Base-by-base conservation (phyloP, 306 rosid genomes). In the Begonia fuchsioides region DNA sequence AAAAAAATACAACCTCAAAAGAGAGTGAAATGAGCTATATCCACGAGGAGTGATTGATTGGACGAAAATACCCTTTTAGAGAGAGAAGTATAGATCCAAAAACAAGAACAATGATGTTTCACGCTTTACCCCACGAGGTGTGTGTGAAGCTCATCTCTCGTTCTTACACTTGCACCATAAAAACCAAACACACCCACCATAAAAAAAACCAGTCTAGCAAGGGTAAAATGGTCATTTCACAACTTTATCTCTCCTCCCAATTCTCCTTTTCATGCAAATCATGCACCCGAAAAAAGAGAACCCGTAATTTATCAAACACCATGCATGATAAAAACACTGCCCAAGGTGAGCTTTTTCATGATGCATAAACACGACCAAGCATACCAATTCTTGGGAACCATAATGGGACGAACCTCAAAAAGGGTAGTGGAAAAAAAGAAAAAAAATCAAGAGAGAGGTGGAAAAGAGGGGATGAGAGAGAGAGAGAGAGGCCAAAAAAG, bases 61-160 rank as follows among this genome's bases (percentile, higher is more conserved):
- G 74, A 73, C 83, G 5, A 54, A 43, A 68, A 41, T 61, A 7
- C 69, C 83, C 74, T 41, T 6, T 49, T 8, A 1, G 45, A 13
- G 39, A 18, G 53, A 55, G 52, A 54, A 48, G 8, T 9, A n/a
- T n/a, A 41, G 45, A 41, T 41, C 50, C 87, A 58, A 60, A 71
- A 75, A n/a, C n/a, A 54, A 65, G 50, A 64, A 66, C 67, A 73
- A 75, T 75, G 68, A 75, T 75, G 79, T 58, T 76, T 70, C 87
- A 75, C 84, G 75, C 35, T 70, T 82, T 87, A 80, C 68, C 75
- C 70, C 87, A 67, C 69, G 82, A 70, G 77, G 65, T 52, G 35
- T 5, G 32, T 1, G 35, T 26, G 35, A 54, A 19, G 13, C 18
- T 19, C 46, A 1, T 39, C 6, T 41, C 14, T n/a, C 45, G 9